Percentiles rank a stretch among this genome's conserved stretches.
These are phyloP conservation scores for Schizosaccharomyces japonicus DNA, from an alignment of 805 yeast genomes.

Conservation along the genomic window DNA sequence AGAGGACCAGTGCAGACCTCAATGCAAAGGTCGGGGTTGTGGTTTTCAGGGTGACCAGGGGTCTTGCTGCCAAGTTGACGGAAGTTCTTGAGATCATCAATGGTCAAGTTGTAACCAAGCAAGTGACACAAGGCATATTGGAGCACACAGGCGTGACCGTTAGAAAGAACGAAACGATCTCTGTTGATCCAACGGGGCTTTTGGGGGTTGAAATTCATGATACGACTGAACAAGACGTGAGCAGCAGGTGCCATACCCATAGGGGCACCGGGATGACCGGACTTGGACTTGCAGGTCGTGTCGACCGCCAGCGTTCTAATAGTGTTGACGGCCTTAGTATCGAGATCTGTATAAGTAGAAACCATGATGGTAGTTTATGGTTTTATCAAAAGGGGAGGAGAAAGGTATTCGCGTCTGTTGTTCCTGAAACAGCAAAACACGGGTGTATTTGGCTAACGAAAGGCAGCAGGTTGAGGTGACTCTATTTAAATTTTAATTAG, in stretches of 20 bases:
- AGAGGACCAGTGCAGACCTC: conserved; percentile 97
- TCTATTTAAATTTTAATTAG: too few species aligned
- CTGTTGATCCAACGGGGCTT: conserved; percentile 84
- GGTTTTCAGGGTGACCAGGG: conserved; percentile 90
- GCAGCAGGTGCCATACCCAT: conserved; percentile 94
- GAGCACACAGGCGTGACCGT: conserved; percentile 90
- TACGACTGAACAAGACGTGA: conserved; percentile 53
- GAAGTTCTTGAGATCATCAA: conserved; percentile 74
- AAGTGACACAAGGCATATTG: conserved; percentile 67
- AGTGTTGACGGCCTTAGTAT: conserved; percentile 56
- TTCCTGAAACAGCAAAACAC: too few species aligned
- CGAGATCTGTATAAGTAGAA: conserved; percentile 25
- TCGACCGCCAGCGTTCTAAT: conserved; percentile 78
- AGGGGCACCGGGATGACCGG: conserved; percentile 99
- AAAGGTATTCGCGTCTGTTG: too few species aligned
- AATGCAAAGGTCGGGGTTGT: conserved; percentile 59
- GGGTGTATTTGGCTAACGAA: too few species aligned
- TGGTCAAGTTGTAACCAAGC: conserved; percentile 53
- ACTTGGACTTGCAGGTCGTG: conserved; percentile 64
- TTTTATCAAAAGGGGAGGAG: neutral
- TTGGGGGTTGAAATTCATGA: conserved; percentile 69
- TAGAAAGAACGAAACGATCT: conserved; percentile 68
- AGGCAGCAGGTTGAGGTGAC: too few species aligned
- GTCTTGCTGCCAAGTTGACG: conserved; percentile 77
- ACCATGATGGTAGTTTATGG: neutral